Evolutionary conservation across 2,329 filamentous ascomycete genomes (phyloP).

Genomic region (Aspergillus tamarii): DNA sequence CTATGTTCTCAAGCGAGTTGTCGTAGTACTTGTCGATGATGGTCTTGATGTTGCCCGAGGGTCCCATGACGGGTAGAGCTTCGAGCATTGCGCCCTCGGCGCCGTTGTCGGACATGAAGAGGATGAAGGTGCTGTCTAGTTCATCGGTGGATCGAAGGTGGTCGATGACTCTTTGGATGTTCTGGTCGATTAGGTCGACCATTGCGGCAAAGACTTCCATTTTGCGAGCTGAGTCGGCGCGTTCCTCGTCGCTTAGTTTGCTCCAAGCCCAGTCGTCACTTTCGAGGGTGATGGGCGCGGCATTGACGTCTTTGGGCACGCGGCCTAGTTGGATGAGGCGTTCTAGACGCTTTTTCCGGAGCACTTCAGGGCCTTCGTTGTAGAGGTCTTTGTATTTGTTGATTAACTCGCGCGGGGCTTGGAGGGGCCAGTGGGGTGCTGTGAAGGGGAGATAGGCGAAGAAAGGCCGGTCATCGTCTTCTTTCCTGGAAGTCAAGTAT

Average conservation of each 20-base stretch:
- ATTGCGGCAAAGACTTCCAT: constrained; percentile 69
- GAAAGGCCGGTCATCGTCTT: constrained; percentile 51
- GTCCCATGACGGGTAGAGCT: constrained; percentile 57
- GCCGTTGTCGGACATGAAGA: constrained; percentile 67
- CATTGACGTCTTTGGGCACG: not conserved
- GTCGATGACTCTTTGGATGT: constrained; percentile 62
- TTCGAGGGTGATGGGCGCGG: not conserved
- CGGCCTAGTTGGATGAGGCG: not conserved
- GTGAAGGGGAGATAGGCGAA: constrained; percentile 65
- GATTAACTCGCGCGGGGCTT: constrained; percentile 59
- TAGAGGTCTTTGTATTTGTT: constrained; percentile 51
- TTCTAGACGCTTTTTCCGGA: not conserved
- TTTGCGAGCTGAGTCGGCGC: constrained; percentile 46
- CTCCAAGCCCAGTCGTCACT: constrained; percentile 53
- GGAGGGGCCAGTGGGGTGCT: constrained; percentile 66
- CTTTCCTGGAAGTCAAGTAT: constrained; percentile 55
- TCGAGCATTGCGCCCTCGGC: constrained; percentile 64
- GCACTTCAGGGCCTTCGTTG: not conserved
- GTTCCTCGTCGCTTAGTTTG: constrained; percentile 57
- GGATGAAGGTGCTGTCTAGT: constrained; percentile 65
- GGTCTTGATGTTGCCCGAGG: constrained; percentile 54
- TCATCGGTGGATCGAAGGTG: constrained; percentile 61
- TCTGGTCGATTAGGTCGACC: constrained; percentile 64
- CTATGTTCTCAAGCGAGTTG: constrained; percentile 62
- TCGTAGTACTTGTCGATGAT: constrained; percentile 62